These are phyloP conservation scores for Lipomyces yamanashiensis DNA, from an alignment of 805 yeast genomes.

Conservation along the genomic window DNA sequence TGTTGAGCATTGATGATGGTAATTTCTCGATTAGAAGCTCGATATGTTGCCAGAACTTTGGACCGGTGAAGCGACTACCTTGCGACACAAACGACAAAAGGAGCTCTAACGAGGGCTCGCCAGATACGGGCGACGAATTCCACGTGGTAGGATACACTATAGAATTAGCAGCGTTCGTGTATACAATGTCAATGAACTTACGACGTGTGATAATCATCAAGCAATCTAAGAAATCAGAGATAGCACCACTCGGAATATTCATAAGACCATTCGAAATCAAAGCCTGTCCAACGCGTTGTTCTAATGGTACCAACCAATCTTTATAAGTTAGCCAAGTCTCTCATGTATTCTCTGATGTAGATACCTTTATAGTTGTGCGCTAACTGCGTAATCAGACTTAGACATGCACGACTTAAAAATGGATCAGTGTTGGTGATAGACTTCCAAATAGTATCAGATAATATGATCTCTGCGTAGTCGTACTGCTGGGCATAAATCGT, in stretches of 20 bases:
- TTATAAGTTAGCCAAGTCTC: background rate
- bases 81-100: slow-evolving; percentile 22
- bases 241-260: slow-evolving; percentile 23
- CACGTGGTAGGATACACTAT: slow-evolving; percentile 28
- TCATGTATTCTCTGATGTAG: background rate
- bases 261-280: slow-evolving; percentile 28
- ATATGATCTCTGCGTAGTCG: slow-evolving; percentile 30
- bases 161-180: background rate
- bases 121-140: slow-evolving; percentile 4
- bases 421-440: slow-evolving; percentile 26
- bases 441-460: slow-evolving; percentile 30
- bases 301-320: slow-evolving; percentile 27
- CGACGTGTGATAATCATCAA: slow-evolving; percentile 21
- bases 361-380: slow-evolving; percentile 23
- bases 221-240: slow-evolving; percentile 28
- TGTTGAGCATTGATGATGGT: slow-evolving; percentile 15
- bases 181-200: slow-evolving; percentile 7
- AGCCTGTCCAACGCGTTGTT: slow-evolving; percentile 19
- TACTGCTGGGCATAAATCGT: slow-evolving; percentile 28
- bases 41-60: slow-evolving; percentile 23
- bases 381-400: slow-evolving; percentile 21
- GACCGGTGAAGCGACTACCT: slow-evolving; percentile 31
- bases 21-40: slow-evolving; percentile 27
- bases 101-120: slow-evolving; percentile 26
- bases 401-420: slow-evolving; percentile 23